Conservation (phyloP, 2,329 filamentous ascomycete species). For the Ilyonectria sp. region DNA sequence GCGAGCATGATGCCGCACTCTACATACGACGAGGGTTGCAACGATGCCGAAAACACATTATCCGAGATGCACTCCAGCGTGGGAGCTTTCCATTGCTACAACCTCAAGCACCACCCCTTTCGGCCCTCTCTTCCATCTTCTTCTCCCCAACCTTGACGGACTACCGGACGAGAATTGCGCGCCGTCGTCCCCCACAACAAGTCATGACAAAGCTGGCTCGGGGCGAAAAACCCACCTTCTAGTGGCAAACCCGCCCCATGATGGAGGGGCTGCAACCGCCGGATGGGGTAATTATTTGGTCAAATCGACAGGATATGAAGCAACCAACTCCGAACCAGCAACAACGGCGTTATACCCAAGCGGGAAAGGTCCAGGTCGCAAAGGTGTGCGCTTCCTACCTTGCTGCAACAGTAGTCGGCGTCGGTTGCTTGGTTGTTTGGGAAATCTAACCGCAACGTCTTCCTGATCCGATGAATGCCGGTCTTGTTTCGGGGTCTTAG, state of each 20-base stretch:
- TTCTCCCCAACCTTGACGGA: neutral
- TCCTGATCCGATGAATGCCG: slow-evolving; percentile 16
- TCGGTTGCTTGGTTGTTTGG: neutral
- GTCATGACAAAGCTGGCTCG: slow-evolving; percentile 26
- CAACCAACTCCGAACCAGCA: neutral
- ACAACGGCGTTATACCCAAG: neutral
- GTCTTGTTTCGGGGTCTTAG: slow-evolving; percentile 7
- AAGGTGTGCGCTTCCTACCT: neutral
- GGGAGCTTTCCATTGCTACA: neutral
- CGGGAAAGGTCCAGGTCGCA: neutral
- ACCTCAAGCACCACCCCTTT: neutral
- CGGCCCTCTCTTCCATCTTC: neutral
- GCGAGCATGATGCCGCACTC: slow-evolving; percentile 6
- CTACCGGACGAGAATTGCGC: neutral
- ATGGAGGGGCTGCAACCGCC: slow-evolving; percentile 6
- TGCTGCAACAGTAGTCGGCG: neutral
- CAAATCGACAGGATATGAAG: neutral
- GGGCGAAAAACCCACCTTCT: slow-evolving; percentile 11
- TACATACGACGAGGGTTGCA: neutral
- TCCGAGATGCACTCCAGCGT: neutral
- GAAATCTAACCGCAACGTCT: neutral
- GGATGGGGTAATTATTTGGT: slow-evolving; percentile 10
- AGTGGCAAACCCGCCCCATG: slow-evolving; percentile 30
- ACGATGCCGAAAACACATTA: neutral
- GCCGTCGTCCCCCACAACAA: slow-evolving; percentile 6